Conservation (phyloP, 2,329 filamentous ascomycete species). For the Colletotrichum sp. region DNA sequence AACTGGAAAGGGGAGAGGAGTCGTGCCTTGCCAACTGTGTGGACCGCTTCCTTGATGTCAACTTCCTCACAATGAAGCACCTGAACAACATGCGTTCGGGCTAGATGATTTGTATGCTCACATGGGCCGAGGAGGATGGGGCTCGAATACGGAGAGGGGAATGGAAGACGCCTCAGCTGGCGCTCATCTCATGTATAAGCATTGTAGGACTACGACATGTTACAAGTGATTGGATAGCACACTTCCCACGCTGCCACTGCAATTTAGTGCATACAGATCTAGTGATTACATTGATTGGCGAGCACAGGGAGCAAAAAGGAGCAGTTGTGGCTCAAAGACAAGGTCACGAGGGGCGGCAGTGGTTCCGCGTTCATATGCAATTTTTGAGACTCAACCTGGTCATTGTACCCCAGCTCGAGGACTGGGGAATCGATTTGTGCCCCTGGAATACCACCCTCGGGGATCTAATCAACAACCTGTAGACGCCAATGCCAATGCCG, state of each 20-base stretch:
- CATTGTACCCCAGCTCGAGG: conserved; percentile 5
- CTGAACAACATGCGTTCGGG: conserved; percentile 64
- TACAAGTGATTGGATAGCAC: neutral
- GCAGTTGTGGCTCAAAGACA: neutral
- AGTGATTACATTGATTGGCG: neutral
- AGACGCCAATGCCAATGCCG: conserved; percentile 25
- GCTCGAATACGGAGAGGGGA: neutral
- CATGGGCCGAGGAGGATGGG: neutral
- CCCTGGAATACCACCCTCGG: conserved; percentile 10
- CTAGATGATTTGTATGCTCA: neutral
- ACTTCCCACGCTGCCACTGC: neutral
- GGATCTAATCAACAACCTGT: conserved; percentile 21
- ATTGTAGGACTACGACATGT: neutral
- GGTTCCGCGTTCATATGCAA: neutral
- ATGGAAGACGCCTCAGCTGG: neutral
- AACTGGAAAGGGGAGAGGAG: conserved; percentile 80
- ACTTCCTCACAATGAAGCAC: conserved; percentile 83
- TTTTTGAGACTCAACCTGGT: conserved; percentile 4
- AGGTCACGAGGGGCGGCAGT: neutral
- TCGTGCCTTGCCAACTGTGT: conserved; percentile 91
- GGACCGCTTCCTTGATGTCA: conserved; percentile 90
- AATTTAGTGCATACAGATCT: neutral
- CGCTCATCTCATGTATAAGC: neutral
- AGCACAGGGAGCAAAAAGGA: neutral
- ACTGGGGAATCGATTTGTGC: conserved; percentile 15